phyloP scores from a whole-genome alignment of 306 rosid genomes.

The Corylus heterophylla region DNA sequence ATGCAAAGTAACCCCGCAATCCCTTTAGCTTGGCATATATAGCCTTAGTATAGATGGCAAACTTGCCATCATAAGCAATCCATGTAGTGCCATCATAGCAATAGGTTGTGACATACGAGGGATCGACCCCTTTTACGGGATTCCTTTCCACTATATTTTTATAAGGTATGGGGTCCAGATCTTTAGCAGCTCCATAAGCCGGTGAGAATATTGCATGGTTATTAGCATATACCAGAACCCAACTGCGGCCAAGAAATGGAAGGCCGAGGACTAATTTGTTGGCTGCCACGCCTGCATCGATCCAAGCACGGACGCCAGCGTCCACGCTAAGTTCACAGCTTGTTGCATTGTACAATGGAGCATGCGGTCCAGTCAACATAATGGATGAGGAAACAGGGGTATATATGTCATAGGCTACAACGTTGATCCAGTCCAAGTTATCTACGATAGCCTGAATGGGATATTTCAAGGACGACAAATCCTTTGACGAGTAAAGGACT shows the following conservation, averaged over 20 bases:
- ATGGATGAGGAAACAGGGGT: slow-evolving; percentile 25
- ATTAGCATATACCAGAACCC: slow-evolving; percentile 12
- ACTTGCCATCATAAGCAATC: slow-evolving; percentile 42
- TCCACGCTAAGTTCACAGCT: not conserved
- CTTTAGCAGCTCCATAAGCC: slow-evolving; percentile 22
- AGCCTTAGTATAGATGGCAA: slow-evolving; percentile 33
- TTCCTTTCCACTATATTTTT: too few relatives aligned
- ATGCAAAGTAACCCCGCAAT: slow-evolving; percentile 36
- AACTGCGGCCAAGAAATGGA: slow-evolving; percentile 39
- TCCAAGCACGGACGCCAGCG: slow-evolving; percentile 14
- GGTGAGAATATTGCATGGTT: slow-evolving; percentile 23
- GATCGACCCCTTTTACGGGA: slow-evolving; percentile 3
- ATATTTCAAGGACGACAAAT: not conserved
- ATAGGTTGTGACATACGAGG: slow-evolving; percentile 19
- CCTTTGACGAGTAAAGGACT: too few relatives aligned
- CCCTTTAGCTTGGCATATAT: slow-evolving; percentile 27
- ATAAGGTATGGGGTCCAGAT: not conserved
- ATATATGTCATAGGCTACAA: slow-evolving; percentile 39
- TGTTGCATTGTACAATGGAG: slow-evolving; percentile 19
- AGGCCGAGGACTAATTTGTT: slow-evolving; percentile 32
- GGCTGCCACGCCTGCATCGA: slow-evolving; percentile 18
- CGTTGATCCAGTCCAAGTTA: slow-evolving; percentile 39
- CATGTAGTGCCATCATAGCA: slow-evolving; percentile 39
- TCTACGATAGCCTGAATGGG: too few relatives aligned
- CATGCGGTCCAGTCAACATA: slow-evolving; percentile 25